Base-by-base conservation (phyloP, 495 filamentous ascomycete species). In the Acidiella bohemica region DNA sequence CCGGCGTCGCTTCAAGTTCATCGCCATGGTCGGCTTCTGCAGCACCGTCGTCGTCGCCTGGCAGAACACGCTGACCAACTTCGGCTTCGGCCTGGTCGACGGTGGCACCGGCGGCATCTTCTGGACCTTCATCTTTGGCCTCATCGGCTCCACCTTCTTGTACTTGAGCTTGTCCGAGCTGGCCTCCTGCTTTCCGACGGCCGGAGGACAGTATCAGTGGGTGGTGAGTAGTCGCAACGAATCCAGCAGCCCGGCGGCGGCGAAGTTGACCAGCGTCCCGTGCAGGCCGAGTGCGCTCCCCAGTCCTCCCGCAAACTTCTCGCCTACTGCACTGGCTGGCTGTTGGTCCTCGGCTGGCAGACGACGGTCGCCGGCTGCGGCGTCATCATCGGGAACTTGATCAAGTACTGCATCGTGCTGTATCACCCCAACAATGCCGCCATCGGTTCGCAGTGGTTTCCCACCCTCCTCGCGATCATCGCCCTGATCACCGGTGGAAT, bases 131-230 rank as follows among this genome's bases (percentile, higher is more conserved):
- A 32, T 41, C 37, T 26, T 26, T 21, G 28, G 39, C 23, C 3
- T 47, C 26, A 18, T 29, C 18, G 43, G 17, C 13, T 32, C 35
- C 23, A 27, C n/a, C 14, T 46, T 30, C 13, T 20, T 27, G 13
- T 39, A 39, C 16, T 23, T 39, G 3, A 13, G 20, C 19, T 33
- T 33, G 19, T 19, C 36, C 16, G 28, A 41, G 38, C 20, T 31
- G 24, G 18, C 4, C 16, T 41, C 28, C 3, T 32, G 25, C 7
- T 32, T 18, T 13, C 25, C 38, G n/a, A 41, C 38, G 13, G 38
- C 38, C 4, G 38, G 38, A 16, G 67, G 67, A 2, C 67, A 71
- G 38, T 71, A 71, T 29, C 67, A 71, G 35, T 71, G 66, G 67
- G 59, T 42, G 25, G 34, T 16, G 16, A 8, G 14, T 8, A 8